phyloP scores from a whole-genome alignment of 139 green algal species.

The Chlamydomonas eustigma region DNA sequence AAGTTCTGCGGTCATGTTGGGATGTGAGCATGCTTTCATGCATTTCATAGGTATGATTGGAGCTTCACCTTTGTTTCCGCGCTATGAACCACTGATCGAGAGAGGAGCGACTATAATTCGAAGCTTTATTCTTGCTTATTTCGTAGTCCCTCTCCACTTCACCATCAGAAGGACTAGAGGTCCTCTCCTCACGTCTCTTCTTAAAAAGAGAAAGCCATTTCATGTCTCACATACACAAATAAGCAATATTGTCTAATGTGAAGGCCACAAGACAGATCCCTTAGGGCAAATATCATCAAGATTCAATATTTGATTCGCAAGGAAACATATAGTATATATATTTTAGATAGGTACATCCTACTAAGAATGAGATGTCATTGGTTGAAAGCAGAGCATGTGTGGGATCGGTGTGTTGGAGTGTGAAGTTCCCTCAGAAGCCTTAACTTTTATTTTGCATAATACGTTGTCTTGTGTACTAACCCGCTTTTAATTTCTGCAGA shows the following conservation, averaged over 20 bases:
- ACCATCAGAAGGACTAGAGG: not conserved
- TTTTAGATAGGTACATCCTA: not conserved
- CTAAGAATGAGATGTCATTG: not conserved
- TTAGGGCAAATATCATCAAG: not conserved
- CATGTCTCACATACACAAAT: not conserved
- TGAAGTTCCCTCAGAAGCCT: too few species aligned
- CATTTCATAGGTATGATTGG: too few species aligned
- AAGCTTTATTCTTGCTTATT: constrained; percentile 28
- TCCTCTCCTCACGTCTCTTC: not conserved
- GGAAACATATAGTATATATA: not conserved
- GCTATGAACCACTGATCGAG: too few species aligned
- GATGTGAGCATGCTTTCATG: too few species aligned
- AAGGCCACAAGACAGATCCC: too few species aligned
- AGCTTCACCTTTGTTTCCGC: too few species aligned
- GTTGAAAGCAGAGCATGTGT: not conserved
- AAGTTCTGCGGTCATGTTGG: too few species aligned
- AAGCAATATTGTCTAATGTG: not conserved
- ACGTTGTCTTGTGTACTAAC: too few species aligned
- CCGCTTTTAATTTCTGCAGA: too few species aligned
- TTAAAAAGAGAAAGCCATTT: not conserved
- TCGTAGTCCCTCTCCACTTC: not conserved
- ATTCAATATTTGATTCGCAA: not conserved
- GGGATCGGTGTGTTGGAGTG: too few species aligned
- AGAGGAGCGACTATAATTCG: too few species aligned
- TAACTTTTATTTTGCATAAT: too few species aligned